A percentile compares a stretch with the other conserved stretches of the same genome.
Conservation (phyloP, 495 filamentous ascomycete species). For the Penicillium nucicola region DNA sequence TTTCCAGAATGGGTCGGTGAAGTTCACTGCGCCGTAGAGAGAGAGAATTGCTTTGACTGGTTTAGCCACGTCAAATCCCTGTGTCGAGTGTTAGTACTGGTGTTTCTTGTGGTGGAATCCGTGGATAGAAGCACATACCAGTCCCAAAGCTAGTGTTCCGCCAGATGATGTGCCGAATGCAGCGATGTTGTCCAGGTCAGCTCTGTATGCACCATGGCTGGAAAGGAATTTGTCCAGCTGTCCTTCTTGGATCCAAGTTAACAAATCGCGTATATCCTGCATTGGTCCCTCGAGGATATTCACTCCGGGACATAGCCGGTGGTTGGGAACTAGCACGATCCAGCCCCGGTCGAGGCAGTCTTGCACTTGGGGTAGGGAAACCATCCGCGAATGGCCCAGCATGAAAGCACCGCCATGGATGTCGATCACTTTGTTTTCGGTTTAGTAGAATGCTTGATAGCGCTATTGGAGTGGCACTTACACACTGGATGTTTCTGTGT, state of each 20-base stretch:
- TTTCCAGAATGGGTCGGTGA: conserved; percentile 47
- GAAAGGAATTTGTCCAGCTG: conserved; percentile 16
- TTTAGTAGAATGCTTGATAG: background rate
- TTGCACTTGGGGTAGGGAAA: conserved; percentile 27
- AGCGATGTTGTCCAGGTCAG: conserved; percentile 29
- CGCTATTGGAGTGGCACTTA: conserved; percentile 9
- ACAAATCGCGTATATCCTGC: conserved; percentile 26
- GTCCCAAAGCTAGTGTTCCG: conserved; percentile 25
- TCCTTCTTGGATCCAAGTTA: conserved; percentile 27
- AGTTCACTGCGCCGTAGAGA: conserved; percentile 35
- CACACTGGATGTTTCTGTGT: conserved; percentile 24
- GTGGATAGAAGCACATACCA: conserved; percentile 19
- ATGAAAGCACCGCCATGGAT: conserved; percentile 42
- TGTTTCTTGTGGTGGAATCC: background rate
- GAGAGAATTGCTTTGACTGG: conserved; percentile 29
- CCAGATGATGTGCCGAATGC: conserved; percentile 34
- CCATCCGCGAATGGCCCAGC: conserved; percentile 33
- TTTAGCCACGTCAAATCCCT: conserved; percentile 29
- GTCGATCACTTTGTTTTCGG: conserved; percentile 26
- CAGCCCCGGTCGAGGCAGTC: conserved; percentile 35
- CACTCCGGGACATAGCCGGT: conserved; percentile 32
- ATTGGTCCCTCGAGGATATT: conserved; percentile 30
- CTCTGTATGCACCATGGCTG: conserved; percentile 7
- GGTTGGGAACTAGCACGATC: conserved; percentile 38
- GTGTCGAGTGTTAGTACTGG: background rate